Evolutionary conservation across 1,284 basidiomycete species (phyloP).

Genomic region (Trichosporon sp.): DNA sequence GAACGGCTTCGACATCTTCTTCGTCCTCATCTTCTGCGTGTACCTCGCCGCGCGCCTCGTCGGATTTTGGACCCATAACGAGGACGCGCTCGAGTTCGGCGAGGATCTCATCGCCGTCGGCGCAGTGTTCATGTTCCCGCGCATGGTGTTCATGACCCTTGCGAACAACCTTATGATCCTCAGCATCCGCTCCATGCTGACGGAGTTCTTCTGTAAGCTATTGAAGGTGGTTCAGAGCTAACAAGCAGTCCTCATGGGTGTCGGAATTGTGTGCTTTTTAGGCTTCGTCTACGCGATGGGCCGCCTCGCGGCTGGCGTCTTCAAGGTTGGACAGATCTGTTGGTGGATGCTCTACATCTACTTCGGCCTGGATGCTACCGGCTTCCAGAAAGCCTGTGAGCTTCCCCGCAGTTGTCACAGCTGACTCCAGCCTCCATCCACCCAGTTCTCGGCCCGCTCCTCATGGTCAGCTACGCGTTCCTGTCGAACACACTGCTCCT

Average conservation of each 20-base stretch:
- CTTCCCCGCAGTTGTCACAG: constrained; percentile 18
- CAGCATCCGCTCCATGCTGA: constrained; percentile 48
- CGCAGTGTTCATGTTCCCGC: constrained; percentile 79
- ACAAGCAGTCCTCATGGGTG: constrained; percentile 62
- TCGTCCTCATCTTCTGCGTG: constrained; percentile 64
- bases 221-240: constrained; percentile 22
- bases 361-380: constrained; percentile 83
- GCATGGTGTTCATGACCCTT: constrained; percentile 80
- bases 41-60: constrained; percentile 69
- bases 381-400: constrained; percentile 71
- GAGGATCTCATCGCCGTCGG: constrained; percentile 50
- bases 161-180: constrained; percentile 68
- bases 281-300: constrained; percentile 85
- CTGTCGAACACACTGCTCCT: constrained; percentile 68
- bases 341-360: constrained; percentile 51
- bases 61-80: constrained; percentile 53
- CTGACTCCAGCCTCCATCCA: constrained; percentile 61
- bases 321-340: constrained; percentile 31
- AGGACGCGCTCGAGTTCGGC: constrained; percentile 58
- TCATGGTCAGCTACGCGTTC: constrained; percentile 79
- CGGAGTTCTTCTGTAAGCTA: constrained; percentile 48
- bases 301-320: constrained; percentile 56
- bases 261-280: constrained; percentile 71
- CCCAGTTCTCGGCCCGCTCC: constrained; percentile 71
- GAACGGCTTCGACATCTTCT: constrained; percentile 84